A percentile compares a stretch with the other conserved stretches of the same genome.
These are phyloP conservation scores for Aaosphaeria arxii DNA, from an alignment of 2,329 filamentous ascomycete genomes.

Conservation along the genomic window DNA sequence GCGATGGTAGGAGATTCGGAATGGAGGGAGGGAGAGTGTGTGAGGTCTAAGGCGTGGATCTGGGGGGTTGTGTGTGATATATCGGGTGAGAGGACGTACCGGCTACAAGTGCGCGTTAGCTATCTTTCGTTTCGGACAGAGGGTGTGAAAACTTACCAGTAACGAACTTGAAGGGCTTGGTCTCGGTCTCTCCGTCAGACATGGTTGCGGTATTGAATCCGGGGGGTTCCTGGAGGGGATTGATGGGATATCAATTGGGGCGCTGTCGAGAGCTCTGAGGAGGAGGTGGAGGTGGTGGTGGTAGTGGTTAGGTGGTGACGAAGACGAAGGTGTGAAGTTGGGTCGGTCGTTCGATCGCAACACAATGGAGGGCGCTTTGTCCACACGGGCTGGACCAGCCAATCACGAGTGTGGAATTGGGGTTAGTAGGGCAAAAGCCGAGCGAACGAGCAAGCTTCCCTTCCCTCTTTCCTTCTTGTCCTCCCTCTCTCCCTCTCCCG, in stretches of 20 bases:
- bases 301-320: conserved; percentile 15
- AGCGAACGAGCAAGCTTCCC: no score
- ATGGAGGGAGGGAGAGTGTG: neutral
- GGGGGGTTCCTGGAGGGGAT: conserved; percentile 26
- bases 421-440: no score
- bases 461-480: no score
- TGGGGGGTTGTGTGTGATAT: neutral
- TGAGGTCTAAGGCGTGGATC: conserved; percentile 1
- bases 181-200: conserved; percentile 78
- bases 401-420: no score
- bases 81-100: conserved; percentile 32
- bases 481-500: no score
- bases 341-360: conserved; percentile 27
- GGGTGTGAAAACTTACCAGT: conserved; percentile 66
- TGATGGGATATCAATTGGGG: conserved; percentile 7
- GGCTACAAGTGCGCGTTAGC: conserved; percentile 36
- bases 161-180: conserved; percentile 99
- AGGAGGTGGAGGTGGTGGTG: no score
- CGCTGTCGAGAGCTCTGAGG: no score
- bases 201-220: conserved; percentile 61
- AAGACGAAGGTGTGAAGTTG: conserved; percentile 29
- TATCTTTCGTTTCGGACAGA: conserved; percentile 11
- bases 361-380: conserved; percentile 20
- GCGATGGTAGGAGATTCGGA: neutral
- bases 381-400: conserved; percentile 2